phyloP scores from a whole-genome alignment of 164 flowering plant species.

The Magnolia officinalis region DNA sequence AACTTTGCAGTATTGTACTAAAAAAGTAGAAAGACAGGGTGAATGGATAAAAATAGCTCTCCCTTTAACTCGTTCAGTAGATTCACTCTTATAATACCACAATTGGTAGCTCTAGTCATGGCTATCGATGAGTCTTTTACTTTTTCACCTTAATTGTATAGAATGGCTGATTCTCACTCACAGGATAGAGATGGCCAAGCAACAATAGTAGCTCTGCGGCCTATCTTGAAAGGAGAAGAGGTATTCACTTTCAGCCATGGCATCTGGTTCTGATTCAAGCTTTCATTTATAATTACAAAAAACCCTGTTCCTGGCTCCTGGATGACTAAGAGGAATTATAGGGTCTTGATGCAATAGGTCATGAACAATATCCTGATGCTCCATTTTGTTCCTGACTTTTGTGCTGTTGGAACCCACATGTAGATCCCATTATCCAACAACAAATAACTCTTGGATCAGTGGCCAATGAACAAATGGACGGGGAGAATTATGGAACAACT shows the following conservation, averaged over 20 bases:
- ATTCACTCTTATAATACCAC: too few species aligned
- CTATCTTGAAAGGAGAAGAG: conserved; percentile 77
- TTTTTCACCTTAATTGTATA: background rate
- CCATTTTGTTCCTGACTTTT: background rate
- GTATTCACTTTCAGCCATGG: conserved; percentile 23
- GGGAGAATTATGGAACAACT: background rate
- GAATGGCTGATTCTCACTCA: conserved; percentile 2
- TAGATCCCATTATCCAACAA: background rate
- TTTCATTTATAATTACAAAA: background rate
- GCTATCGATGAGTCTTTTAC: too few species aligned
- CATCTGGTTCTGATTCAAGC: background rate
- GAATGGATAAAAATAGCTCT: too few species aligned
- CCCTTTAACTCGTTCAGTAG: too few species aligned
- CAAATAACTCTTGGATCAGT: background rate
- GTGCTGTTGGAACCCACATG: background rate
- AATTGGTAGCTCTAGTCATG: too few species aligned
- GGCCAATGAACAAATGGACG: background rate
- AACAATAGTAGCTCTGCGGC: conserved; percentile 55
- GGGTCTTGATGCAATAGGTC: background rate
- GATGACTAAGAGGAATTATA: background rate
- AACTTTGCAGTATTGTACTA: too few species aligned
- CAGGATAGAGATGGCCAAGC: conserved; percentile 98
- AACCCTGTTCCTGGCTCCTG: background rate
- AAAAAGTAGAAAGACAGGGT: too few species aligned
- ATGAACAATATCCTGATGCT: background rate